Base-by-base conservation (phyloP, 129 eudicot genomes). In the Sambucus nigra region DNA sequence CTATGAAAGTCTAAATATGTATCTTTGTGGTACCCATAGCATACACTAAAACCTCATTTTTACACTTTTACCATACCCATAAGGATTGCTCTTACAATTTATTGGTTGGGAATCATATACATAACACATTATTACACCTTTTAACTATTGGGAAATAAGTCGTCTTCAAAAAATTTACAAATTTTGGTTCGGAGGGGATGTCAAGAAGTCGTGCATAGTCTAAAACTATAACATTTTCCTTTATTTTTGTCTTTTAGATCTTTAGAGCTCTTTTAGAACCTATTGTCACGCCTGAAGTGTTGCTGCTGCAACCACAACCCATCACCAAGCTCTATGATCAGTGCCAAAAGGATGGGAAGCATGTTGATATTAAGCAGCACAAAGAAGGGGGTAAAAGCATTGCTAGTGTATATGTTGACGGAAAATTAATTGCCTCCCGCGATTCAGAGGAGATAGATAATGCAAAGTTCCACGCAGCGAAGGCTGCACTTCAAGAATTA, bases 401-500 rank as follows among this genome's bases (percentile, higher is more conserved):
- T 4, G 82, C 86, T 0, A 82, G 64, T 24, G 80, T 91, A 15
- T 79, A 25, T 41, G 69, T 85, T 1, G 89, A 91, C 63, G 94
- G 93, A 26, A 15, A 35, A 10, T 64, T 74, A 53, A 47, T 82
- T 60, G 89, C 67, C 10, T 73, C 83, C 0, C 77, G 76, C 27
- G 76, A 80, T 61, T 82, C 95, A 0, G 78, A 79, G 47, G 72
- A 75, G 3, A 81, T 69, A 57, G 93, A 76, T 11, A 84, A 71
- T 51, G 95, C 94, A 6, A 89, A 74, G 73, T 89, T 89, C 61
- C 87, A 73, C 52, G 98, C 98, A 19, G 95, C 98, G 4, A 78
- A 85, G 53, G 94, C 72, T 18, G 95, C 98, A 52, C 51, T 89
- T 24, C 44, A 44, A 11, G 67, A 68, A 58, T 35, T 84, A 58